Conservation (phyloP, 441 rosid genomes). For the Macaranga tanarius region DNA sequence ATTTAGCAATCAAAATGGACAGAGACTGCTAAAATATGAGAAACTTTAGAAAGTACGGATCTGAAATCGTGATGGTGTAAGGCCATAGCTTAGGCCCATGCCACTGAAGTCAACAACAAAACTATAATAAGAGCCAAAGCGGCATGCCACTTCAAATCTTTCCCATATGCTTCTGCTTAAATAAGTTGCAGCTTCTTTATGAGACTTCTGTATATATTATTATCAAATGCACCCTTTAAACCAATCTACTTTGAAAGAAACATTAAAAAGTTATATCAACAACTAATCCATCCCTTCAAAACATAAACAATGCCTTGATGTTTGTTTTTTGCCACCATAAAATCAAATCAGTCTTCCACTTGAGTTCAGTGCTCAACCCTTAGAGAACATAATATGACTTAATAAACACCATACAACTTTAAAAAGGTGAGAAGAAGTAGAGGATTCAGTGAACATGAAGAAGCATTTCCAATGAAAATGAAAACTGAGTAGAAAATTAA, state of each 20-base stretch:
- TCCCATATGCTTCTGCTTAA: background rate
- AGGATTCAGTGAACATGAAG: background rate
- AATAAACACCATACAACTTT: background rate
- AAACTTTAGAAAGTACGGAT: background rate
- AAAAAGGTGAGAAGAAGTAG: background rate
- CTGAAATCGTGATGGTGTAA: background rate
- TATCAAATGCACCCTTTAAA: background rate
- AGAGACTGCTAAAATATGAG: background rate
- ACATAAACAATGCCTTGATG: background rate
- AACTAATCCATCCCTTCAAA: background rate
- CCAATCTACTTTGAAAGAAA: background rate
- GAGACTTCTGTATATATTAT: background rate
- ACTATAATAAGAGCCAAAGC: background rate
- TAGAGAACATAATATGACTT: background rate
- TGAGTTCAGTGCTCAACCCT: background rate
- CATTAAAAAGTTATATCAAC: background rate
- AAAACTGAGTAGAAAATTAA: background rate
- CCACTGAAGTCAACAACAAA: background rate
- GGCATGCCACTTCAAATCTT: background rate
- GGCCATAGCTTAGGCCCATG: background rate
- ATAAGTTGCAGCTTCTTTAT: too few species aligned
- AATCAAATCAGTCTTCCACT: background rate
- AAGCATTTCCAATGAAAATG: background rate
- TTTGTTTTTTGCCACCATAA: background rate
- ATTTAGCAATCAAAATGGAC: constrained; percentile 10